phyloP scores from a whole-genome alignment of 2,329 filamentous ascomycete genomes.

The Trichoderma hamatum region DNA sequence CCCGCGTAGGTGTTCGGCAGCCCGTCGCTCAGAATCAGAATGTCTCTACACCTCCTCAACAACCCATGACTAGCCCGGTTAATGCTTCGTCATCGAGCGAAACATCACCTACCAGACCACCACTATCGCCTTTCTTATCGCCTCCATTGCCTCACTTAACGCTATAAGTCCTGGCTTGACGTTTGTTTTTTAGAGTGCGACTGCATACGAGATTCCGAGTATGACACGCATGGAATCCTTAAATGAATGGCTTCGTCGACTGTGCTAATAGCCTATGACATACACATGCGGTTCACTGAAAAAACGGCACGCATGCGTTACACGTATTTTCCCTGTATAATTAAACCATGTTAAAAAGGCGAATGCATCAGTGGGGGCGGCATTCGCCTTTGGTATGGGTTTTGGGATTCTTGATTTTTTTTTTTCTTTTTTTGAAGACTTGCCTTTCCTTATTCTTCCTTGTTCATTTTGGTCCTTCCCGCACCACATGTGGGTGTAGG shows the following conservation, averaged over 20 bases:
- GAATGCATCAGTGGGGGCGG: neutral
- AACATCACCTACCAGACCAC: neutral
- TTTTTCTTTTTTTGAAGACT: neutral
- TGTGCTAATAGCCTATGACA: neutral
- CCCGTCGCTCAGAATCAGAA: neutral
- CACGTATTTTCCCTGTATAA: conserved; percentile 12
- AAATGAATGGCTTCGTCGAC: neutral
- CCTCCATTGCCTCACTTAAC: neutral
- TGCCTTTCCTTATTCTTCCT: neutral
- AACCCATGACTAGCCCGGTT: neutral
- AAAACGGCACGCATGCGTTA: neutral
- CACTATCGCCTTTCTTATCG: neutral
- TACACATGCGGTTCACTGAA: neutral
- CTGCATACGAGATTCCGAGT: neutral
- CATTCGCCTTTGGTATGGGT: conserved; percentile 1
- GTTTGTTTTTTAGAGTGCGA: conserved; percentile 50
- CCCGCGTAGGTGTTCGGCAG: neutral
- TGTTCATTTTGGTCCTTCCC: conserved; percentile 11
- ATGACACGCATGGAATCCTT: neutral
- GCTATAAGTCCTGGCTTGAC: neutral
- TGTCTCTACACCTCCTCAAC: neutral
- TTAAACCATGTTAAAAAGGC: neutral
- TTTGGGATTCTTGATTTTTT: neutral
- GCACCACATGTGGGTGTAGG: conserved; percentile 18
- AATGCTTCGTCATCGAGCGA: neutral